These are phyloP conservation scores for Pseudonitzschia multiseries DNA, from an alignment of 108 stramenopile species.

Conservation along the genomic window DNA sequence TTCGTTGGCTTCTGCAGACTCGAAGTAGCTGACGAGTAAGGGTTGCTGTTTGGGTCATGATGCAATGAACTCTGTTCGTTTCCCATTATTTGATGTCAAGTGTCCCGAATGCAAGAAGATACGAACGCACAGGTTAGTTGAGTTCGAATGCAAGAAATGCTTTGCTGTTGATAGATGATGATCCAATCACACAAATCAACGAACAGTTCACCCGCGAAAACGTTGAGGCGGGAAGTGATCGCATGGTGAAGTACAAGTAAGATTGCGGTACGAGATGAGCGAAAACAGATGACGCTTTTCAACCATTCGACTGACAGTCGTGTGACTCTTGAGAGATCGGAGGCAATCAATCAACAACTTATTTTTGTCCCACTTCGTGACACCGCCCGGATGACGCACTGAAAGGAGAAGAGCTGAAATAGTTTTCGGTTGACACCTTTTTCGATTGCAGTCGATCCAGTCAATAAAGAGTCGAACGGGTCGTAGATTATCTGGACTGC, in stretches of 20 bases:
- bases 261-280: neutral
- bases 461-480: neutral
- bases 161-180: neutral
- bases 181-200: neutral
- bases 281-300: neutral
- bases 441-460: neutral
- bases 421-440: constrained; percentile 1
- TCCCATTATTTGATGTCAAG: constrained; percentile 28
- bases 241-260: too few relatives aligned
- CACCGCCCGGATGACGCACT: neutral
- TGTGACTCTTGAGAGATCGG: neutral
- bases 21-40: constrained; percentile 40
- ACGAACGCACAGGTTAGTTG: neutral
- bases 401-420: neutral
- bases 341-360: neutral
- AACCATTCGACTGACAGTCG: neutral
- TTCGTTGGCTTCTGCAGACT: constrained; percentile 27
- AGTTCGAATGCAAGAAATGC: neutral
- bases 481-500: neutral
- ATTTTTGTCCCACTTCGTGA: neutral
- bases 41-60: constrained; percentile 27
- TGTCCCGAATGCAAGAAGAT: neutral
- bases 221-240: neutral
- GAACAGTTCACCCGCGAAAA: neutral
- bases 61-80: constrained; percentile 45